Base-by-base conservation (phyloP, 306 rosid species). In the Dryas alaskensis region DNA sequence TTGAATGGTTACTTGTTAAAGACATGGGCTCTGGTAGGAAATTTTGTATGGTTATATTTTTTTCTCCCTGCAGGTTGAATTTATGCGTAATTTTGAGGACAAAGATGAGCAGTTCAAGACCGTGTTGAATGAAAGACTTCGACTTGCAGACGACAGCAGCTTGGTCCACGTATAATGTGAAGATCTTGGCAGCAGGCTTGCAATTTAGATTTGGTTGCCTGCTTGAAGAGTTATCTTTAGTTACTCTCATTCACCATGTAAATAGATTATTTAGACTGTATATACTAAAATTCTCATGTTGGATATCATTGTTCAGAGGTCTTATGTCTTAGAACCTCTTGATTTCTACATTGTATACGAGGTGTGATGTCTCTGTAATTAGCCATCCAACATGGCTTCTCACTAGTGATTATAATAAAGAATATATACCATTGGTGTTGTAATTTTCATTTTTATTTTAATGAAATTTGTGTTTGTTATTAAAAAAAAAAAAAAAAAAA, bases 61-160 rank as follows among this genome's bases (percentile, higher is more conserved):
- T 8, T 27, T 43, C 13, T 19, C 51, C 65, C 77, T 74, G 80
- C 74, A 93, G 98, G 89, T 90, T 61, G 96, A 90, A 77, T 79
- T 91, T 84, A 87, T 88, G 76, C 92, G 86, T 12, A 78, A 75
- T 73, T 80, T 92, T 67, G 94, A 81, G 78, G 88, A 73, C 73
- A 87, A 82, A 79, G 99, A 94, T 70, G 95, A 89, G 58, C 80
- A 81, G 72, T 87, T 80, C 93, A 89, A 84, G 89, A 84, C 72
- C 65, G 77, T 84, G 31, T 77, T 91, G 74, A 87, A 87, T 76
- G 88, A 89, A 75, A 93, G 86, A 80, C 90, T 93, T 79, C 89
- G 78, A 62, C 80, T 74, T 54, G 76, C 81, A 60, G 88, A 82
- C 66, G 79, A 73, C 22, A 70, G 80, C 74, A 87, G 95, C 65